phyloP scores from a whole-genome alignment of 352 stramenopile genomes.

The Bremia lactucae region DNA sequence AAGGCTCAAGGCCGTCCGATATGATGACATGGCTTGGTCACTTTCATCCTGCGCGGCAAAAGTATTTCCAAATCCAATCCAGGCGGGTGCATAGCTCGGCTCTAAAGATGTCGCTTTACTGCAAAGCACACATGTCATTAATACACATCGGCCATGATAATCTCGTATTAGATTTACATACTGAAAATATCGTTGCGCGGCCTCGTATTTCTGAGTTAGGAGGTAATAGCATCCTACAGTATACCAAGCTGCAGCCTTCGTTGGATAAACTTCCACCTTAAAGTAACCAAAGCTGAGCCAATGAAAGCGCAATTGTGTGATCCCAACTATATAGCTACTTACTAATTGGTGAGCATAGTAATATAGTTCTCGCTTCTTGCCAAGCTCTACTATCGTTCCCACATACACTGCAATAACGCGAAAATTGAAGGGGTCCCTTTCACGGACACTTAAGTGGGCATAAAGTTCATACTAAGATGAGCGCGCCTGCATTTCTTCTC shows the following conservation, averaged over 20 bases:
- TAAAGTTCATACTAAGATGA: not conserved
- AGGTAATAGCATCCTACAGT: slow-evolving; percentile 95
- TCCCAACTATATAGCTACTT: not conserved
- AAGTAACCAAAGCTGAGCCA: too few species aligned
- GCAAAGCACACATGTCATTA: slow-evolving; percentile 1
- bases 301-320: too few species aligned
- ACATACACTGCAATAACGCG: slow-evolving; percentile 80
- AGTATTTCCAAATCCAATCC: slow-evolving; percentile 94
- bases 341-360: slow-evolving; percentile 92
- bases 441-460: slow-evolving; percentile 36
- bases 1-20: slow-evolving; percentile 89
- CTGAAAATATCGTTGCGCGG: slow-evolving; percentile 94
- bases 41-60: slow-evolving; percentile 96
- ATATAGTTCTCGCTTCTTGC: slow-evolving; percentile 91
- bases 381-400: slow-evolving; percentile 85
- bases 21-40: slow-evolving; percentile 95
- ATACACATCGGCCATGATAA: not conserved
- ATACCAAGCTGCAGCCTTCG: slow-evolving; percentile 91
- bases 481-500: not conserved
- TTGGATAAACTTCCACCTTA: slow-evolving; percentile 89
- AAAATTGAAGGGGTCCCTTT: slow-evolving; percentile 71
- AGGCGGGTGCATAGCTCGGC: slow-evolving; percentile 89
- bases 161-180: slow-evolving; percentile 18
- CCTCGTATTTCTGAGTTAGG: slow-evolving; percentile 88
- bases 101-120: slow-evolving; percentile 88